Evolutionary conservation across 2,329 filamentous ascomycete genomes (phyloP).

Genomic region (Hymenoscyphus fraxineus): DNA sequence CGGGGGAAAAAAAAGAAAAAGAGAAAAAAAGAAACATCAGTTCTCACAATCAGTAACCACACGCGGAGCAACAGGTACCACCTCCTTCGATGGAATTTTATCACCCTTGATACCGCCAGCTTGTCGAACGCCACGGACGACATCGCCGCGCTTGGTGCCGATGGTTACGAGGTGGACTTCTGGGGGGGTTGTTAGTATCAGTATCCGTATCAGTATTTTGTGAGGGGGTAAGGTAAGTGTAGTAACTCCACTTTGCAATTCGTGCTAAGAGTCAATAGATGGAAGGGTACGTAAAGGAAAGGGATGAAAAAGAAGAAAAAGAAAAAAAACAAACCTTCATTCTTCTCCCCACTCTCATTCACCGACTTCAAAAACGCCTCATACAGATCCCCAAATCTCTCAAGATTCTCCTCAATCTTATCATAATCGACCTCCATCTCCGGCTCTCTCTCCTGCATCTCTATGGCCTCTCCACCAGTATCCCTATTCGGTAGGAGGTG

Average conservation of each 20-base stretch:
- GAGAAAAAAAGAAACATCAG: background rate
- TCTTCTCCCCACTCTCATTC: background rate
- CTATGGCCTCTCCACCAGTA: background rate
- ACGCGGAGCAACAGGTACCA: background rate
- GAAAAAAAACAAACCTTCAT: slow-evolving; percentile 4
- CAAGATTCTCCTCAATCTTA: slow-evolving; percentile 16
- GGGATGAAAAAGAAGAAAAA: no score
- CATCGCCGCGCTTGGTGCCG: slow-evolving; percentile 16
- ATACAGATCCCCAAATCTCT: slow-evolving; percentile 20
- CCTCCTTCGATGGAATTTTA: background rate
- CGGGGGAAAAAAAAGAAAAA: no score
- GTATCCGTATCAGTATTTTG: no score
- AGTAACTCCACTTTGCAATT: background rate
- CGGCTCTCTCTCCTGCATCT: background rate
- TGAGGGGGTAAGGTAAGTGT: no score
- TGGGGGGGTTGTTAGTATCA: background rate
- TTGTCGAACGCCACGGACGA: slow-evolving; percentile 10
- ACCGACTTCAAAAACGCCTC: background rate
- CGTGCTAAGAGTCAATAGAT: background rate
- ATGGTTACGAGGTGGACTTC: slow-evolving; percentile 23
- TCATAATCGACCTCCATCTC: slow-evolving; percentile 16
- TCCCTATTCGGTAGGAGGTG: no score
- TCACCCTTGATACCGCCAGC: slow-evolving; percentile 4
- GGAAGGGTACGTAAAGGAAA: background rate
- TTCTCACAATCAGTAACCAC: background rate